Evolutionary conservation across 1,284 basidiomycete species (phyloP).

Genomic region (Puccinia triticina): DNA sequence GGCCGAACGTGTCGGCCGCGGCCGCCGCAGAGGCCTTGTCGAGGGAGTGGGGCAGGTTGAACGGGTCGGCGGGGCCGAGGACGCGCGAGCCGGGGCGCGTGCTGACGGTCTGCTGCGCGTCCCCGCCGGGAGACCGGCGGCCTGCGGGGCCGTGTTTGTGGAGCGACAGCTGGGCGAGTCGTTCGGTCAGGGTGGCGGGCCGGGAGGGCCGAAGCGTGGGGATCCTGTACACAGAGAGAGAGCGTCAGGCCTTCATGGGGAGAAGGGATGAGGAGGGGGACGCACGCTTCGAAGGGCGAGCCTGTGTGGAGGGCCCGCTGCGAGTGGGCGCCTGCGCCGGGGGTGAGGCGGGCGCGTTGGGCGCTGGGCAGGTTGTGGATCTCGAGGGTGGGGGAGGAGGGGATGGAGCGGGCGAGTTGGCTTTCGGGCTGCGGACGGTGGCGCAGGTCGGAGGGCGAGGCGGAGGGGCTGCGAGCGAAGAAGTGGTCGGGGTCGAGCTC

Average conservation of each 20-base stretch:
- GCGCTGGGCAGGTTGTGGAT: constrained; percentile 5
- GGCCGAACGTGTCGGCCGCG: neutral
- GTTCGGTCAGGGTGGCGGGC: neutral
- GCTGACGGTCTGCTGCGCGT: neutral
- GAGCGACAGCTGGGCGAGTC: constrained; percentile 9
- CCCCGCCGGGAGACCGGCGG: neutral
- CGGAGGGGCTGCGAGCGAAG: neutral
- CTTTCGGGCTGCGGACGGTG: neutral
- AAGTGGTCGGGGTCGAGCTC: constrained; percentile 18
- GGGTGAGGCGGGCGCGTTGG: neutral
- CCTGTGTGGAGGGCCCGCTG: neutral
- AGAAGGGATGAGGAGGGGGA: no score
- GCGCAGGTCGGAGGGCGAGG: constrained; percentile 21
- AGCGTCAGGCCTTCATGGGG: no score
- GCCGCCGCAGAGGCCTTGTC: neutral
- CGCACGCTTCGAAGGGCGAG: constrained; percentile 11
- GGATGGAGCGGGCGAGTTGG: constrained; percentile 21
- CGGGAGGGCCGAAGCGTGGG: constrained; percentile 14
- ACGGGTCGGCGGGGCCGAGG: neutral
- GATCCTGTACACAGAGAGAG: no score
- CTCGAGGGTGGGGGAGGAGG: constrained; percentile 24
- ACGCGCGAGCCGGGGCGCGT: neutral
- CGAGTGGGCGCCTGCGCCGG: neutral
- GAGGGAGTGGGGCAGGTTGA: neutral
- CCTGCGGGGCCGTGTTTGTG: neutral